Evolutionary conservation across 78 protist species (phyloP), one percentile per base, ranked within the genome.

Genomic region (Polysphondylium violaceum): DNA sequence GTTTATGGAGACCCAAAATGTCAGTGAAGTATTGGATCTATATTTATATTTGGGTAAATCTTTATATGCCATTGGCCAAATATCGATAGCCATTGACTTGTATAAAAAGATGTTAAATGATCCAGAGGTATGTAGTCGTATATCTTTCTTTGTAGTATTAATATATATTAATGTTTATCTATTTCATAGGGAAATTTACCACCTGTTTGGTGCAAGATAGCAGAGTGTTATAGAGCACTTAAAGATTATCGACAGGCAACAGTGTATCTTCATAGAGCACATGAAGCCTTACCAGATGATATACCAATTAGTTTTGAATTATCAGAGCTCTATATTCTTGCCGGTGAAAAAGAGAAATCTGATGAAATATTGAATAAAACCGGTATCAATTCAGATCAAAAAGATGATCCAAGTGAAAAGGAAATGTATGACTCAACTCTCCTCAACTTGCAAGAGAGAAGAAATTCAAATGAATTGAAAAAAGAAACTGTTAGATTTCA

Each of bases 341-440:
- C 56, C 25, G 91, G 91, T 41, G 74, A 83, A 5, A 23, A 55
- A 43, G 81, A 83, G 21, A 83, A 44, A 47, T 61, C 91, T 3
- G 25, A 69, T 9, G 50, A 56, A 47, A 31, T 83, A 4, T 14
- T 83, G 12, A 59, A 25, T 51, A 77, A 83, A 43, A 23, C 53
- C 25, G 47, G 50, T 35, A 59, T 25, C 12, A 6, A 63, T 12
- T 64, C 69, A 23, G 40, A n/a, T 35, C n/a, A n/a, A n/a, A 59
- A 23, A 36, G 31, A 75, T 36, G 51, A 79, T 43, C 53, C 35
- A 12, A 55, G 23, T 43, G 76, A 79, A 55, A 68, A 67, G 36
- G 68, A 25, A 7, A 65, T 23, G 23, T 79, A 23, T 53, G 41
- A 65, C 17, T 29, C 31, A 5, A 53, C 61, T 73, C 51, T 51